Conservation (phyloP, 2,329 filamentous ascomycete genomes). For the Pestalotiopsis sp. region DNA sequence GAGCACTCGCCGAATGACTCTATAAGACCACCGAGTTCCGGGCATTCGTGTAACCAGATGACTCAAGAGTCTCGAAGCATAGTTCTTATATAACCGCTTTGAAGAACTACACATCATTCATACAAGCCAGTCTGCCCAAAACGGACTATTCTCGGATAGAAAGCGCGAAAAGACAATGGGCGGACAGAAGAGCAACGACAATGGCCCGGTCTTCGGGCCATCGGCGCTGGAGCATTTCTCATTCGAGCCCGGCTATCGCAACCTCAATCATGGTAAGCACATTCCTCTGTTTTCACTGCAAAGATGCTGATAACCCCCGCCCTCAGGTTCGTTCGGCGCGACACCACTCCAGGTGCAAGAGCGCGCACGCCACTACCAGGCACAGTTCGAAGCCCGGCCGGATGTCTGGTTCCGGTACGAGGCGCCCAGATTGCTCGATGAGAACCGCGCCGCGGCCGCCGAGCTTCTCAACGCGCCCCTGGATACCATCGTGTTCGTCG, state of each 20-base stretch:
- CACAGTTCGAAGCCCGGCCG: constrained; percentile 64
- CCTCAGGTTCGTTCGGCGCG: constrained; percentile 74
- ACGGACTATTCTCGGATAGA: too few species aligned
- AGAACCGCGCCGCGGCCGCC: constrained; percentile 64
- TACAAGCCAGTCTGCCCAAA: too few species aligned
- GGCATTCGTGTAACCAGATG: too few species aligned
- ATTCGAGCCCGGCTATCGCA: constrained; percentile 67
- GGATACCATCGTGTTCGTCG: constrained; percentile 72
- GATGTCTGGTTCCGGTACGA: constrained; percentile 76
- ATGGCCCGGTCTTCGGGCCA: constrained; percentile 43
- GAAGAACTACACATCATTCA: too few species aligned
- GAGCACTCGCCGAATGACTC: too few species aligned
- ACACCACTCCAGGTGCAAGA: constrained; percentile 64
- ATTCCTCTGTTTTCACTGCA: background rate
- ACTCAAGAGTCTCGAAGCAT: too few species aligned
- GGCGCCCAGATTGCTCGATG: constrained; percentile 62
- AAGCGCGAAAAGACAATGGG: background rate
- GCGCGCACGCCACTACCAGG: constrained; percentile 64
- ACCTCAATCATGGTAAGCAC: constrained; percentile 73
- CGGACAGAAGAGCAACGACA: background rate
- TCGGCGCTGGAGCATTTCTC: constrained; percentile 64
- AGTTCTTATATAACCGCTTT: too few species aligned
- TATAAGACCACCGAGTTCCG: too few species aligned
- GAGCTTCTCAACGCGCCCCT: constrained; percentile 63
- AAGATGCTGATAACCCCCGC: background rate